These are phyloP conservation scores for Neurospora terricola DNA, from an alignment of 495 filamentous ascomycete species.

Conservation along the genomic window DNA sequence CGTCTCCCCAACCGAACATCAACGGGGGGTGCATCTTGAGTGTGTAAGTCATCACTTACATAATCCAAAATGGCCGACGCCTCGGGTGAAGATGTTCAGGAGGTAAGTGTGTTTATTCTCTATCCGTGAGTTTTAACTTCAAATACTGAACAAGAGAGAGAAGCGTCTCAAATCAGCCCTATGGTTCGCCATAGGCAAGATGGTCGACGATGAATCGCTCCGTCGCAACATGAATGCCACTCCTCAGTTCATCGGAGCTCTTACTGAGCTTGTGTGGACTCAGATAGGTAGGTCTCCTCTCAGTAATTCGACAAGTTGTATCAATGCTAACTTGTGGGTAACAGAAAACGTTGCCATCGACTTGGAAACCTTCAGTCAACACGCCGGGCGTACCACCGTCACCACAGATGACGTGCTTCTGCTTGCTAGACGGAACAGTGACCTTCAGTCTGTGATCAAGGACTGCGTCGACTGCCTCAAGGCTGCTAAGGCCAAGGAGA, in stretches of 20 bases:
- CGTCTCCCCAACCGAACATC: neutral
- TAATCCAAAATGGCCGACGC: constrained; percentile 14
- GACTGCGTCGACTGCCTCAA: constrained; percentile 54
- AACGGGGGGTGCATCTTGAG: neutral
- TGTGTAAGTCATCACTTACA: neutral
- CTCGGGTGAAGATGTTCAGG: constrained; percentile 22
- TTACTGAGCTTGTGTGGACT: constrained; percentile 85
- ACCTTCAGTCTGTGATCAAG: constrained; percentile 61
- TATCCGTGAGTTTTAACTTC: no score
- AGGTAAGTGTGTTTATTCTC: constrained; percentile 8
- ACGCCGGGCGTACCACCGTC: constrained; percentile 76
- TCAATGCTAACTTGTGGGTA: neutral
- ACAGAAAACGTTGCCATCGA: constrained; percentile 66
- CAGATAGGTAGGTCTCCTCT: constrained; percentile 57
- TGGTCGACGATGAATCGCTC: constrained; percentile 78
- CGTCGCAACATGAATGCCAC: constrained; percentile 73
- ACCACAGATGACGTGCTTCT: constrained; percentile 81
- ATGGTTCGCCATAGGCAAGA: constrained; percentile 85
- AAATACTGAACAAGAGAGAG: neutral
- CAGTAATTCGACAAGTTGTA: neutral
- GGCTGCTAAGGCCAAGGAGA: constrained; percentile 27
- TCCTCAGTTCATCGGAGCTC: constrained; percentile 85
- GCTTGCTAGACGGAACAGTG: constrained; percentile 76
- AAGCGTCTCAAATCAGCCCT: constrained; percentile 87
- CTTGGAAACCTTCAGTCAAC: constrained; percentile 74